Percentiles rank a stretch among this genome's conserved stretches.
These are phyloP conservation scores for Tuber aestivum DNA, from an alignment of 495 filamentous ascomycete species.

Conservation along the genomic window DNA sequence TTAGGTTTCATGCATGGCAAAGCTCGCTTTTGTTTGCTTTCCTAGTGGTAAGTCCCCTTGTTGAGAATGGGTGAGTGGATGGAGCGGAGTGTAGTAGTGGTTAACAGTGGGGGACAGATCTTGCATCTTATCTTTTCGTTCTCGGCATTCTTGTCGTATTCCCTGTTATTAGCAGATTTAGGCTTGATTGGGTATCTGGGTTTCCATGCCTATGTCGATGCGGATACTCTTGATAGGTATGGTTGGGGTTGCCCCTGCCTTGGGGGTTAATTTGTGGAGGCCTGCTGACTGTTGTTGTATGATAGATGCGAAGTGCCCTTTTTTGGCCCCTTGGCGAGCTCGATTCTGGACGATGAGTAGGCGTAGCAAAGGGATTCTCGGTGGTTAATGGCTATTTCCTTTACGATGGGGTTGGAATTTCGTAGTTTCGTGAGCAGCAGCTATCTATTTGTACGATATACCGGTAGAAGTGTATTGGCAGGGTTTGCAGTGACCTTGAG, in stretches of 20 bases:
- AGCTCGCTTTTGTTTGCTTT: conserved; percentile 77
- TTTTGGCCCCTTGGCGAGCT: conserved; percentile 76
- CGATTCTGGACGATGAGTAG: conserved; percentile 87
- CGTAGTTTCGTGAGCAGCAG: neutral
- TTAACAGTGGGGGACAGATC: conserved; percentile 44
- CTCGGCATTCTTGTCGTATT: conserved; percentile 75
- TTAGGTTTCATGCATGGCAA: conserved; percentile 94
- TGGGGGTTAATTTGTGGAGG: neutral
- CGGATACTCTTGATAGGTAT: conserved; percentile 80
- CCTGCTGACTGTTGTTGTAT: conserved; percentile 8
- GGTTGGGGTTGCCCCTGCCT: neutral
- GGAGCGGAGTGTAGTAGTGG: neutral
- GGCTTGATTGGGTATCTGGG: conserved; percentile 70
- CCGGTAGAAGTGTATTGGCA: neutral
- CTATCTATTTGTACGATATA: neutral
- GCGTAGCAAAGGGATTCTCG: neutral
- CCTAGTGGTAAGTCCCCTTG: conserved; percentile 59
- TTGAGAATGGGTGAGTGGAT: conserved; percentile 20
- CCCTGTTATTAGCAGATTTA: conserved; percentile 70
- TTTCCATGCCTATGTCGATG: conserved; percentile 75
- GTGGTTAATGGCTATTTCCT: neutral
- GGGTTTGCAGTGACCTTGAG: neutral
- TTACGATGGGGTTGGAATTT: neutral
- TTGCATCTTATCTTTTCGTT: conserved; percentile 80
- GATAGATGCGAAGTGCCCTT: conserved; percentile 74